Evolutionary conservation across 306 rosid genomes (phyloP).

Genomic region (Parietaria judaica): DNA sequence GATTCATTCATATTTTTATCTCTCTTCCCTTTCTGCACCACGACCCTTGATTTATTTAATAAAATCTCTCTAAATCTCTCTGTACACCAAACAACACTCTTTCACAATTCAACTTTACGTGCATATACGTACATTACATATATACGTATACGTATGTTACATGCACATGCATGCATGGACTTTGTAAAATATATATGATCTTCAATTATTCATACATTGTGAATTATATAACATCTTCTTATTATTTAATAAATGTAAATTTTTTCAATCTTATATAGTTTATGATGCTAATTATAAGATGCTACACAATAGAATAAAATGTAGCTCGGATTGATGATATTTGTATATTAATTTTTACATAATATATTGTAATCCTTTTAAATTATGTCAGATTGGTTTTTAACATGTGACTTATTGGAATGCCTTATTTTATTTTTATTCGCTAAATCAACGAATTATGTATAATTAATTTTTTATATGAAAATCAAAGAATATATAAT

Average conservation of each 20-base stretch:
- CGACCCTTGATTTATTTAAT: conserved; percentile 1
- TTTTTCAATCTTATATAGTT: no score
- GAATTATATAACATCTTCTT: no score
- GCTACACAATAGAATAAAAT: no score
- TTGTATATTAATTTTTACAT: no score
- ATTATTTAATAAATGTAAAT: no score
- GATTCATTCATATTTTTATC: conserved; percentile 42
- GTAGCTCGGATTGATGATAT: no score
- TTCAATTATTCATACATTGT: no score
- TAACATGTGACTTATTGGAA: conserved; percentile 4
- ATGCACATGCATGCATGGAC: no score
- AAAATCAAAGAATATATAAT: background rate
- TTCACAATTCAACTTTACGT: conserved; percentile 3
- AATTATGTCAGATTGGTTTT: no score
- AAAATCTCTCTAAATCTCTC: conserved; percentile 9
- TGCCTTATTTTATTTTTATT: conserved; percentile 2
- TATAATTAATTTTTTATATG: background rate
- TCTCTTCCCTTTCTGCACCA: conserved; percentile 32
- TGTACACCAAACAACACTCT: background rate
- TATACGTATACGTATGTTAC: background rate
- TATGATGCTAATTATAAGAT: no score
- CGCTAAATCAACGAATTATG: background rate
- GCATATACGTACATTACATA: background rate
- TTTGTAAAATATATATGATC: no score
- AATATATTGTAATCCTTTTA: no score